These are phyloP conservation scores for Rhodotorula graminis DNA, from an alignment of 768 basidiomycete species.

Conservation along the genomic window DNA sequence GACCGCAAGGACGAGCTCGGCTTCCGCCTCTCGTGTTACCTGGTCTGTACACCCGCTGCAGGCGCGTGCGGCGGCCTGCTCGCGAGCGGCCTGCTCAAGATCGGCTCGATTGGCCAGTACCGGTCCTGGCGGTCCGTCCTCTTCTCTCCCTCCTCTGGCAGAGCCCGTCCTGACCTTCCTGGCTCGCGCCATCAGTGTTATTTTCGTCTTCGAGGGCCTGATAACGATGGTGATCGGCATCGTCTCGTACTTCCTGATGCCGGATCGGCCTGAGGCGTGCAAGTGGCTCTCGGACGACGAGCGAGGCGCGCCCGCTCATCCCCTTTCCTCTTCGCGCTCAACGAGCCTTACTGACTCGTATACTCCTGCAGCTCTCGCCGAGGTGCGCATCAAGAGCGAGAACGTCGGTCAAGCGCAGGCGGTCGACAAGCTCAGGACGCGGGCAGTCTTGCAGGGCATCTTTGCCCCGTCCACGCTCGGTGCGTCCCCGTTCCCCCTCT, in stretches of 20 bases:
- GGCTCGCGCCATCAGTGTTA: no score
- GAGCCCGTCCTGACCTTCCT: no score
- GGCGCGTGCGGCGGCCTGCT: conserved; percentile 42
- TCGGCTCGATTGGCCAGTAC: neutral
- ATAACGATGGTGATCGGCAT: conserved; percentile 31
- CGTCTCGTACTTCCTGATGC: conserved; percentile 21
- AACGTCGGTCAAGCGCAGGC: conserved; percentile 35
- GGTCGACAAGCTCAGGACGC: conserved; percentile 36
- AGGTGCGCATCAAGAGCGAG: conserved; percentile 39
- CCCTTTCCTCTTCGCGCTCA: no score
- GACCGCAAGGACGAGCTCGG: conserved; percentile 37
- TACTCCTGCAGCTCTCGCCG: conserved; percentile 7
- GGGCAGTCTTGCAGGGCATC: conserved; percentile 22
- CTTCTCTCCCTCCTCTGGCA: no score
- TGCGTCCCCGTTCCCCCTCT: neutral
- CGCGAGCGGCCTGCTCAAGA: conserved; percentile 35
- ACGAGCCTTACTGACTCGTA: neutral
- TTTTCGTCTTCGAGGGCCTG: conserved; percentile 37
- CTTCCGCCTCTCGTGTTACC: conserved; percentile 31
- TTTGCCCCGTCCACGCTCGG: conserved; percentile 23
- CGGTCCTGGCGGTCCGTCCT: conserved; percentile 4
- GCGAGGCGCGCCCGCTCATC: conserved; percentile 1
- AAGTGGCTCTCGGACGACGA: conserved; percentile 35
- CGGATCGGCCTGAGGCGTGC: conserved; percentile 26
- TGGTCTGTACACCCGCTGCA: conserved; percentile 38